These are phyloP conservation scores for Pedinophyceae sp. DNA, from an alignment of 139 green algal genomes.

Conservation along the genomic window DNA sequence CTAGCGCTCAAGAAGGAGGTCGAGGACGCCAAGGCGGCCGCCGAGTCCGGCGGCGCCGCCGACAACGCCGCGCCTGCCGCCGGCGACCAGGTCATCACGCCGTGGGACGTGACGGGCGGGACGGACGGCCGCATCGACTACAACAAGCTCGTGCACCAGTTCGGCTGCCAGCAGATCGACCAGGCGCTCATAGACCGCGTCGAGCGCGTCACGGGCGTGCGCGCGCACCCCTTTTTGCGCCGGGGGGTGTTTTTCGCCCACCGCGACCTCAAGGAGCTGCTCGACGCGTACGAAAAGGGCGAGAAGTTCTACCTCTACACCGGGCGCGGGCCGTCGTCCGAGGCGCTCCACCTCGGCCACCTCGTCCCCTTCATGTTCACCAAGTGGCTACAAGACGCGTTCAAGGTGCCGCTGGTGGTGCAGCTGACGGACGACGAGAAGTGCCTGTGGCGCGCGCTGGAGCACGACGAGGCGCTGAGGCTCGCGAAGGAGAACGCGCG, in stretches of 20 bases:
- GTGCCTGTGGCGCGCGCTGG: conserved; percentile 66
- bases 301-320: conserved; percentile 52
- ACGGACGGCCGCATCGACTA: conserved; percentile 90
- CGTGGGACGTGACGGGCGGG: conserved; percentile 78
- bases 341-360: conserved; percentile 92
- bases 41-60: not conserved
- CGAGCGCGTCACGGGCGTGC: conserved; percentile 18
- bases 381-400: conserved; percentile 80
- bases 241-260: conserved; percentile 92
- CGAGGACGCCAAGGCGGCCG: not conserved
- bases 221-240: conserved; percentile 82
- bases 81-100: conserved; percentile 25
- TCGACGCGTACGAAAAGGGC: conserved; percentile 82
- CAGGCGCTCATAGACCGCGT: conserved; percentile 27
- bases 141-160: conserved; percentile 78
- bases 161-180: conserved; percentile 44
- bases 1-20: not conserved
- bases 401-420: conserved; percentile 93
- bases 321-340: conserved; percentile 75
- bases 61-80: not conserved
- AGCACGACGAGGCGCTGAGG: conserved; percentile 57
- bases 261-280: conserved; percentile 66
- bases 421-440: conserved; percentile 98
- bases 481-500: conserved; percentile 84
- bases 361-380: conserved; percentile 96